phyloP scores from a whole-genome alignment of 2,329 filamentous ascomycete genomes.

The Paraconiothyrium sp. region DNA sequence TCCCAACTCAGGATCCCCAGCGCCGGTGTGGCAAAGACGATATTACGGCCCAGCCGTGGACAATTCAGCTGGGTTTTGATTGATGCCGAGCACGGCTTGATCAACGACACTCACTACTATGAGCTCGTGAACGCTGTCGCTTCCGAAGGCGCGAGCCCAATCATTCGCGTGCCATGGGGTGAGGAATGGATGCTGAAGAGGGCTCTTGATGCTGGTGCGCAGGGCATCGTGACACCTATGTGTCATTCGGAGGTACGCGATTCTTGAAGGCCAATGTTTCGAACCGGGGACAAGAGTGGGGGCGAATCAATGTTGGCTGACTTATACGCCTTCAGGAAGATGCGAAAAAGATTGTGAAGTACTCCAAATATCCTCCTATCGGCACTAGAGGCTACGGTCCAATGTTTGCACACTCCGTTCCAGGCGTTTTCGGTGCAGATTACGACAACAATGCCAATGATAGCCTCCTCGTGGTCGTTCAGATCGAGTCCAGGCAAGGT shows the following conservation, averaged over 20 bases:
- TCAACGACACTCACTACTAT: constrained; percentile 51
- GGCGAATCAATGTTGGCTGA: neutral
- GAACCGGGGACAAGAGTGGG: neutral
- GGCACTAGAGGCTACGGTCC: constrained; percentile 1
- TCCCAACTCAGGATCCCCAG: neutral
- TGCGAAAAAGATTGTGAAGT: constrained; percentile 8
- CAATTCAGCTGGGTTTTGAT: constrained; percentile 51
- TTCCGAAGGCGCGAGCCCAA: constrained; percentile 37
- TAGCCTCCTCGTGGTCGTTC: constrained; percentile 46
- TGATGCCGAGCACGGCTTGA: constrained; percentile 53
- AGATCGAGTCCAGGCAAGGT: constrained; percentile 54
- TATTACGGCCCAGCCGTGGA: constrained; percentile 39
- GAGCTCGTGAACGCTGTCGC: constrained; percentile 40
- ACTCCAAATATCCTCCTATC: constrained; percentile 1
- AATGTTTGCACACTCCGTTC: constrained; percentile 3
- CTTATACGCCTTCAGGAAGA: neutral
- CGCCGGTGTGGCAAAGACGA: constrained; percentile 38
- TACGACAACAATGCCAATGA: constrained; percentile 49
- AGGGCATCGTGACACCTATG: constrained; percentile 50
- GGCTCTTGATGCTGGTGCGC: constrained; percentile 50
- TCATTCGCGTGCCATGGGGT: constrained; percentile 46
- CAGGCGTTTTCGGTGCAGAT: constrained; percentile 19
- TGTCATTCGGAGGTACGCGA: constrained; percentile 10
- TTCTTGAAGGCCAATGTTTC: neutral
- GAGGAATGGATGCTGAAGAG: constrained; percentile 55